phyloP scores from a whole-genome alignment of 2,329 filamentous ascomycete genomes.

The Fusarium praegraminearum region DNA sequence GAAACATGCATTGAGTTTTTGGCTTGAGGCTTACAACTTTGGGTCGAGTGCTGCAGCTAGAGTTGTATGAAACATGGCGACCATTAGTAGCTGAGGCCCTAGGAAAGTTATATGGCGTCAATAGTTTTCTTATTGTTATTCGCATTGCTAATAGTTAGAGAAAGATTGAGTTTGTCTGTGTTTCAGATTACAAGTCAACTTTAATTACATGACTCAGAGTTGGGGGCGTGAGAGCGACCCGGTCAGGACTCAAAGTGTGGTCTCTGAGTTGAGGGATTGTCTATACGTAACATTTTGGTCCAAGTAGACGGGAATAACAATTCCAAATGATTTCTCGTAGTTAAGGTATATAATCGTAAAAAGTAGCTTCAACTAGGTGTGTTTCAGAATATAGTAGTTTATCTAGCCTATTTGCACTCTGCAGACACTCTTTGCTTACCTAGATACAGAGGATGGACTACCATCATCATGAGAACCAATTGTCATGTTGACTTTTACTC shows the following conservation, averaged over 20 bases:
- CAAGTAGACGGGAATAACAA: not conserved
- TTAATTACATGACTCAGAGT: conserved; percentile 14
- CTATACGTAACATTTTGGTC: not conserved
- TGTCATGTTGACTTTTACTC: not conserved
- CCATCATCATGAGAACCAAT: not conserved
- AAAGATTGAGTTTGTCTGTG: conserved; percentile 32
- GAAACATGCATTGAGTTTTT: conserved; percentile 26
- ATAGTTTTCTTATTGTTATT: not conserved
- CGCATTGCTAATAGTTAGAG: not conserved
- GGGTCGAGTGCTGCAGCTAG: conserved; percentile 2
- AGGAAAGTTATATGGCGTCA: conserved; percentile 3
- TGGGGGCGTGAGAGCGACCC: not conserved
- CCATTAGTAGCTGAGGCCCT: conserved; percentile 1
- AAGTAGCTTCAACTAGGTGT: not conserved
- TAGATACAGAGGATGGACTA: not conserved
- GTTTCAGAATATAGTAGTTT: not conserved
- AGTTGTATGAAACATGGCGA: conserved; percentile 10
- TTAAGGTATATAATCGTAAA: not conserved
- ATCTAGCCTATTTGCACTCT: not conserved
- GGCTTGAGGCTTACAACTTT: conserved; percentile 9
- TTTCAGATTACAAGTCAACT: conserved; percentile 23
- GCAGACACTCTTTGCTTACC: not conserved
- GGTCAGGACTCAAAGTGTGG: not conserved
- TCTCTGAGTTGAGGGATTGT: not conserved
- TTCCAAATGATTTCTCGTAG: not conserved